These are phyloP conservation scores for Rhizopogon rudus DNA, from an alignment of 768 basidiomycete species.

Conservation along the genomic window DNA sequence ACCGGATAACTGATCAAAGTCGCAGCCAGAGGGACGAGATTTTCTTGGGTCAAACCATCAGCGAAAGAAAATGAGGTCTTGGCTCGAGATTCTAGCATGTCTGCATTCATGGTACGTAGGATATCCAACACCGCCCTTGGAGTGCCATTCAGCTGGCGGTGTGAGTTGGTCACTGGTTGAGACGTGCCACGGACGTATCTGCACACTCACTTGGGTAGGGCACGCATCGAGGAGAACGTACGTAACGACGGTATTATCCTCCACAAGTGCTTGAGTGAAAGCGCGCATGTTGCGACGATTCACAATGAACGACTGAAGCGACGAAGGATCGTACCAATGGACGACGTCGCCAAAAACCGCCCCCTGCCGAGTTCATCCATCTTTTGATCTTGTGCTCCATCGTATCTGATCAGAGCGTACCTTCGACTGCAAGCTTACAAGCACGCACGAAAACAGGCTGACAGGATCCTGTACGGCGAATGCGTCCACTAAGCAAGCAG, in stretches of 20 bases:
- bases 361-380: conserved; percentile 5
- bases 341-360: conserved; percentile 35
- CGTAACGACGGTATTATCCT: conserved; percentile 5
- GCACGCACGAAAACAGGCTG: conserved; percentile 29
- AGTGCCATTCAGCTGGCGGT: conserved; percentile 8
- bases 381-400: not conserved
- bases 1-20: conserved; percentile 60
- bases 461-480: conserved; percentile 30
- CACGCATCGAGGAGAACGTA: conserved; percentile 15
- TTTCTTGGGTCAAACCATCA: conserved; percentile 17
- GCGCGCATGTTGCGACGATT: conserved; percentile 27
- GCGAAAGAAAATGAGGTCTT: conserved; percentile 26
- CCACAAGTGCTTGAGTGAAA: conserved; percentile 7
- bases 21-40: conserved; percentile 49
- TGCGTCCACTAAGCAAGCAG: conserved; percentile 49
- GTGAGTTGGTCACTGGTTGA: not conserved
- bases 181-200: no score
- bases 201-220: conserved; percentile 18
- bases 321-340: conserved; percentile 40
- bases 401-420: conserved; percentile 21
- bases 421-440: conserved; percentile 34
- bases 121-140: conserved; percentile 11
- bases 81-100: conserved; percentile 6
- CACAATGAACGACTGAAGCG: conserved; percentile 53
- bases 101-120: conserved; percentile 5